Evolutionary conservation across 2,329 filamentous ascomycete species (phyloP), one percentile per base, ranked within the genome.

Genomic region (Fusarium secorum): DNA sequence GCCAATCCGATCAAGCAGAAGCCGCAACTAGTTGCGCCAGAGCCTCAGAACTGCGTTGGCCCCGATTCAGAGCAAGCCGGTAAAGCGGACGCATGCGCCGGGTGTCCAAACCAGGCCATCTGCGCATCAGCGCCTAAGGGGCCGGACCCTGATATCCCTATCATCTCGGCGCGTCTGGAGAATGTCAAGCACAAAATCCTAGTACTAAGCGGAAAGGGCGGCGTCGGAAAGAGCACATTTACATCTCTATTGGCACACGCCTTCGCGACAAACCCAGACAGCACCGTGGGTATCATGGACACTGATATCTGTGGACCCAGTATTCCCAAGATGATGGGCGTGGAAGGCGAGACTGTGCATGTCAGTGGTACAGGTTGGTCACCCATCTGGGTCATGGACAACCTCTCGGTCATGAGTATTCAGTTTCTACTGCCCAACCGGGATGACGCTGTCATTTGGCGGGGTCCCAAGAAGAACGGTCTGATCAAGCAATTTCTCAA

Each of bases 261-360:
- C 3, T 97, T 99, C 76, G 93, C 96, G 3, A 88, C 89, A 18
- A 93, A 97, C 79, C 89, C 91, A 0, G 89, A 91, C 48, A 91
- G 85, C 61, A 93, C 89, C 2, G 93, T 99, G 32, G 96, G 95
- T 24, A 91, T 99, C 75, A 98, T 98, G 94, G 96, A 99, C 81
- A 97, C 96, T 11, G 96, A 99, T 81, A 97, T 99, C 69, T 98
- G 94, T 82, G 96, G 96, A 0, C 96, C 96, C 1, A 94, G 90
- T 71, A 98, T 99, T 76, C 96, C 96, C 24, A 98, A 98, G 84
- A 98, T 99, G 95, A 95, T 99, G 91, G 96, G 96, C 36, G 95
- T 98, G 2, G 95, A 98, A 81, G 85, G 89, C 30, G 95, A 99
- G 83, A 97, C 93, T 2, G 96, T 99, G 56, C 96, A 99, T 79